A percentile compares a stretch with the other conserved stretches of the same genome.
These are phyloP conservation scores for Penicillium sumatraense DNA, from an alignment of 2,329 filamentous ascomycete genomes.

Conservation along the genomic window DNA sequence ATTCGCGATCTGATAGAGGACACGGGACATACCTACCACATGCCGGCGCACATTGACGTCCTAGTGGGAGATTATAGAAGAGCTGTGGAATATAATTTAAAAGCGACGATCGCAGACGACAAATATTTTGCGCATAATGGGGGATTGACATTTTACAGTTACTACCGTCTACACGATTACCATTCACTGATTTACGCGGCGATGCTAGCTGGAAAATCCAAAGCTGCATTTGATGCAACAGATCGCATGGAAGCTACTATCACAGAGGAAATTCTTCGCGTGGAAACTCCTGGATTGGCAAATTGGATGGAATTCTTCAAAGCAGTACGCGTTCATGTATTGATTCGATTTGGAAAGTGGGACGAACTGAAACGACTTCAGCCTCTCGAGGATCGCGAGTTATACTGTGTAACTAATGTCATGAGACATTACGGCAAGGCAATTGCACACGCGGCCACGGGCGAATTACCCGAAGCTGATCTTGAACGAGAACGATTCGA, in stretches of 20 bases:
- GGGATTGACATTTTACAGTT: slow-evolving; percentile 70
- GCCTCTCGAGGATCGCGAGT: slow-evolving; percentile 59
- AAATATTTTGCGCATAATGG: slow-evolving; percentile 65
- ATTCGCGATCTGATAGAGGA: slow-evolving; percentile 70
- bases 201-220: slow-evolving; percentile 72
- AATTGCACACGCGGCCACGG: slow-evolving; percentile 65
- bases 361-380: slow-evolving; percentile 63
- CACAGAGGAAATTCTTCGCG: slow-evolving; percentile 65
- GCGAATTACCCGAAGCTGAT: slow-evolving; percentile 58
- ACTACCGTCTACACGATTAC: slow-evolving; percentile 74
- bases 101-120: slow-evolving; percentile 69
- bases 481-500: slow-evolving; percentile 57
- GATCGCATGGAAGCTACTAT: slow-evolving; percentile 63
- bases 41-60: slow-evolving; percentile 77
- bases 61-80: slow-evolving; percentile 72
- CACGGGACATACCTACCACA: slow-evolving; percentile 71
- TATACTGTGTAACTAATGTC: slow-evolving; percentile 73
- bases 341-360: slow-evolving; percentile 75
- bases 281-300: slow-evolving; percentile 73
- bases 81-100: slow-evolving; percentile 68
- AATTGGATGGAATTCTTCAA: slow-evolving; percentile 77
- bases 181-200: slow-evolving; percentile 77
- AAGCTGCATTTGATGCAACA: slow-evolving; percentile 64
- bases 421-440: slow-evolving; percentile 70
- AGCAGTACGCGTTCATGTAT: slow-evolving; percentile 67